These are phyloP conservation scores for Phytophthora europaea DNA, from an alignment of 352 stramenopile genomes.

Conservation along the genomic window DNA sequence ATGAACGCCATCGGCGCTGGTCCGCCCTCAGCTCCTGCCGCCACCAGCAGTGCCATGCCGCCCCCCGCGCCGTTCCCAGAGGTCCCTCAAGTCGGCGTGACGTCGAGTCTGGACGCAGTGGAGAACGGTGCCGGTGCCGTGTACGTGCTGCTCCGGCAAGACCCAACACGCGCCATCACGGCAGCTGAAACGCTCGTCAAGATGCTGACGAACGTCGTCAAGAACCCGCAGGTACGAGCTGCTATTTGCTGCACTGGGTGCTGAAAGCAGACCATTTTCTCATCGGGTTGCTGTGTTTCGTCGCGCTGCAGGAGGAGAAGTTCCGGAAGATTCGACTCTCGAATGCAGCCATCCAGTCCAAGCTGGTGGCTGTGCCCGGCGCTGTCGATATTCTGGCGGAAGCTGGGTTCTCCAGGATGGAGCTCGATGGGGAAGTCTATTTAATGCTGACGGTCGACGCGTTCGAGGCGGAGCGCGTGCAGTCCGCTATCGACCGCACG, in stretches of 20 bases:
- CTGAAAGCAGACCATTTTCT: neutral
- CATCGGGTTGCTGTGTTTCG: neutral
- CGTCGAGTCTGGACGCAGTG: constrained; percentile 2
- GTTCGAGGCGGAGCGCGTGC: constrained; percentile 55
- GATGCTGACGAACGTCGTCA: constrained; percentile 73
- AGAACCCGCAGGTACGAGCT: constrained; percentile 61
- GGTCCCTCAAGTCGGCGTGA: constrained; percentile 18
- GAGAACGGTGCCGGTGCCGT: constrained; percentile 62
- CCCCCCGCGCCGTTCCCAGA: constrained; percentile 33
- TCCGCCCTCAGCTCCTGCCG: constrained; percentile 3
- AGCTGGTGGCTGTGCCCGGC: constrained; percentile 67
- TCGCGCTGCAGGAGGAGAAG: constrained; percentile 64
- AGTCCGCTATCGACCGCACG: constrained; percentile 64
- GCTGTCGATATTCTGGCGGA: constrained; percentile 69
- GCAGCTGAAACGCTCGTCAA: constrained; percentile 76
- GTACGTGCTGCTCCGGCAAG: constrained; percentile 73
- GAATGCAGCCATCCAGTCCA: constrained; percentile 70
- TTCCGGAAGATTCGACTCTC: constrained; percentile 74
- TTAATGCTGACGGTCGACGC: constrained; percentile 56
- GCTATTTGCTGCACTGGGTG: neutral
- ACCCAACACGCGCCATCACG: constrained; percentile 55
- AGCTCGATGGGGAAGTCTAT: constrained; percentile 63
- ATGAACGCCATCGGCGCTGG: constrained; percentile 63
- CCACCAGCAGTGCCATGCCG: constrained; percentile 6
- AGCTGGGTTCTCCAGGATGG: constrained; percentile 56